These are phyloP conservation scores for Neofusicoccum ribis DNA, from an alignment of 2,329 filamentous ascomycete species.

Conservation along the genomic window DNA sequence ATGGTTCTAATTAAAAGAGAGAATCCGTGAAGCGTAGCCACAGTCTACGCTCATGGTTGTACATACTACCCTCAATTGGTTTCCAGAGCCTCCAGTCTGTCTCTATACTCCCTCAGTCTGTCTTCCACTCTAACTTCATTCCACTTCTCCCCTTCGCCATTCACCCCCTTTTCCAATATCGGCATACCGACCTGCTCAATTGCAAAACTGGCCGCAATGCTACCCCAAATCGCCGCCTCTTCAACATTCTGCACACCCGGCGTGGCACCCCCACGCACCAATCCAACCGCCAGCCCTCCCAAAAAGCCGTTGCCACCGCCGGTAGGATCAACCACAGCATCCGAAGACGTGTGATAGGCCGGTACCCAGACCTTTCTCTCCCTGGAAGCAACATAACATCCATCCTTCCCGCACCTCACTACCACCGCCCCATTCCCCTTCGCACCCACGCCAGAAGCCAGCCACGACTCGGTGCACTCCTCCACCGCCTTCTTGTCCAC, in stretches of 20 bases:
- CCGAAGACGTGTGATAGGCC: constrained; percentile 63
- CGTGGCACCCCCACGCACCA: constrained; percentile 55
- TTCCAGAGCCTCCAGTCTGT: constrained; percentile 32
- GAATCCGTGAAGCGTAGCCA: constrained; percentile 24
- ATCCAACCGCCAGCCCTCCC: constrained; percentile 58
- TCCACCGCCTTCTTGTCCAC: constrained; percentile 44
- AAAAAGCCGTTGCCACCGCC: constrained; percentile 93
- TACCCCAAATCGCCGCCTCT: constrained; percentile 75
- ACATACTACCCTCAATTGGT: constrained; percentile 30
- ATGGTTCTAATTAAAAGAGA: not conserved
- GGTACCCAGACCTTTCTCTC: constrained; percentile 65
- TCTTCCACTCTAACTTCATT: constrained; percentile 47
- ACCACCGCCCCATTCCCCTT: constrained; percentile 58
- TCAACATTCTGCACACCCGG: constrained; percentile 49
- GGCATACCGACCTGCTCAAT: constrained; percentile 95
- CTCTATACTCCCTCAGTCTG: constrained; percentile 44
- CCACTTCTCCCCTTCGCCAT: constrained; percentile 46
- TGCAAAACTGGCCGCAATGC: constrained; percentile 83
- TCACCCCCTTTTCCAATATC: constrained; percentile 40
- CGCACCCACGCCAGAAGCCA: constrained; percentile 37
- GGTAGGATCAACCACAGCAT: constrained; percentile 81
- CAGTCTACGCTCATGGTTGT: constrained; percentile 33
- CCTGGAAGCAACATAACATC: constrained; percentile 58
- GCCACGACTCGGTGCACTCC: constrained; percentile 40
- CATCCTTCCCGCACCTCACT: constrained; percentile 69